Evolutionary conservation across 306 rosid genomes (phyloP).

Genomic region (Malus orientalis): DNA sequence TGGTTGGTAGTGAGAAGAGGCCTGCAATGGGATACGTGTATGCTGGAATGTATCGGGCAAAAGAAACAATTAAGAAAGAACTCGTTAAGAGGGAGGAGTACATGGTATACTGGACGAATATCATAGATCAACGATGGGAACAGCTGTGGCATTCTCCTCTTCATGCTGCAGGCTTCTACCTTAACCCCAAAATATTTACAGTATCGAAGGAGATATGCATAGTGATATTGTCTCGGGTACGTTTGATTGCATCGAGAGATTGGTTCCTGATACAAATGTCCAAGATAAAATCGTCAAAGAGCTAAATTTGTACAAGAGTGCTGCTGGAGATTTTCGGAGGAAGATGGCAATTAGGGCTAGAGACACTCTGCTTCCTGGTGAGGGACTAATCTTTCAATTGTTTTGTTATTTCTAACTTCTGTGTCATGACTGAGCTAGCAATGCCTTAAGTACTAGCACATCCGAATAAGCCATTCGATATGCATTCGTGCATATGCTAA

Average conservation of each 20-base stretch:
- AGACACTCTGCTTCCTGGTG: conserved; percentile 83
- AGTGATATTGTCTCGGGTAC: conserved; percentile 52
- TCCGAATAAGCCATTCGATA: not conserved
- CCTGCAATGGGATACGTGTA: conserved; percentile 80
- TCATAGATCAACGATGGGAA: conserved; percentile 83
- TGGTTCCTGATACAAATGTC: conserved; percentile 74
- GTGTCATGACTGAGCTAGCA: conserved; percentile 7
- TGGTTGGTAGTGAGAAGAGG: conserved; percentile 56
- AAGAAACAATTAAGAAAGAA: conserved; percentile 73
- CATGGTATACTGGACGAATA: conserved; percentile 64
- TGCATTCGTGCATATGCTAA: not conserved
- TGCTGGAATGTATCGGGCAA: conserved; percentile 76
- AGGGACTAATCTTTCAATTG: conserved; percentile 31
- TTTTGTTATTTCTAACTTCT: conserved; percentile 14
- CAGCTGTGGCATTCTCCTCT: conserved; percentile 72
- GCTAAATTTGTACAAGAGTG: conserved; percentile 60
- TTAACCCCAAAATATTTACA: conserved; percentile 80
- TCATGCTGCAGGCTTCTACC: conserved; percentile 80
- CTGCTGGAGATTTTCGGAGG: conserved; percentile 79
- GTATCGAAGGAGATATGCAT: conserved; percentile 68
- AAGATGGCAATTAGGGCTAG: conserved; percentile 86
- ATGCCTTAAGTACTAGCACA: not conserved
- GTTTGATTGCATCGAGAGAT: conserved; percentile 86
- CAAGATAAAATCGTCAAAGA: conserved; percentile 86
- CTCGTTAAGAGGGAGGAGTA: conserved; percentile 67